phyloP scores from a whole-genome alignment of 768 basidiomycete genomes.

The Tremella mesenterica region DNA sequence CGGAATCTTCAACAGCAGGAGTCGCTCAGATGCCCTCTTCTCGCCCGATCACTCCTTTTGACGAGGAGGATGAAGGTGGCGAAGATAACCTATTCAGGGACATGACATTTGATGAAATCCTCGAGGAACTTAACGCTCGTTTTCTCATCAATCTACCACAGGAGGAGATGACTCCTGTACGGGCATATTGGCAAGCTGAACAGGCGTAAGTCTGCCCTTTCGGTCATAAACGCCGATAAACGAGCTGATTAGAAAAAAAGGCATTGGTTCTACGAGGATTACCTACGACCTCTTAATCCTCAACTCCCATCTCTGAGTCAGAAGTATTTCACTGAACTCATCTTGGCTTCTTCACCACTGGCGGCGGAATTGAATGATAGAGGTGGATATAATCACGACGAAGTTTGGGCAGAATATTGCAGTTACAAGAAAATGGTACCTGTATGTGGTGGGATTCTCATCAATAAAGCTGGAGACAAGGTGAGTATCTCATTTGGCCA shows the following conservation, averaged over 20 bases:
- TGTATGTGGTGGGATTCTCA: slow-evolving; percentile 93
- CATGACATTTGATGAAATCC: slow-evolving; percentile 35
- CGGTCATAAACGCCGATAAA: not conserved
- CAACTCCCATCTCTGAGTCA: slow-evolving; percentile 78
- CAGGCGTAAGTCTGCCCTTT: slow-evolving; percentile 67
- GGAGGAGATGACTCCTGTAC: slow-evolving; percentile 80
- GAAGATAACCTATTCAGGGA: slow-evolving; percentile 33
- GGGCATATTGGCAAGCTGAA: slow-evolving; percentile 97
- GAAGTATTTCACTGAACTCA: slow-evolving; percentile 84
- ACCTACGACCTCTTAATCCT: slow-evolving; percentile 82
- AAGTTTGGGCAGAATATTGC: slow-evolving; percentile 58
- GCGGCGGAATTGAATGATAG: slow-evolving; percentile 9
- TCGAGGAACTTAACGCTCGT: slow-evolving; percentile 47
- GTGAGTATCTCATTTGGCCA: slow-evolving; percentile 46
- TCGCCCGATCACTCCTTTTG: not conserved
- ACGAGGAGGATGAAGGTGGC: slow-evolving; percentile 13
- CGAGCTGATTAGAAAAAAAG: no score
- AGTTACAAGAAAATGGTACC: slow-evolving; percentile 93
- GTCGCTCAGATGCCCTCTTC: no score
- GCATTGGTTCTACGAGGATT: slow-evolving; percentile 99
- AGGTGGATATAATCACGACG: slow-evolving; percentile 28
- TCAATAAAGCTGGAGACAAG: slow-evolving; percentile 88
- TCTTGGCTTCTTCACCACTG: slow-evolving; percentile 57
- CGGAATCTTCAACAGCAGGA: not conserved
- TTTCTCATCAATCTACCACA: slow-evolving; percentile 95